phyloP scores from a whole-genome alignment of 2,329 filamentous ascomycete species.

The Rachicladosporium sp. region DNA sequence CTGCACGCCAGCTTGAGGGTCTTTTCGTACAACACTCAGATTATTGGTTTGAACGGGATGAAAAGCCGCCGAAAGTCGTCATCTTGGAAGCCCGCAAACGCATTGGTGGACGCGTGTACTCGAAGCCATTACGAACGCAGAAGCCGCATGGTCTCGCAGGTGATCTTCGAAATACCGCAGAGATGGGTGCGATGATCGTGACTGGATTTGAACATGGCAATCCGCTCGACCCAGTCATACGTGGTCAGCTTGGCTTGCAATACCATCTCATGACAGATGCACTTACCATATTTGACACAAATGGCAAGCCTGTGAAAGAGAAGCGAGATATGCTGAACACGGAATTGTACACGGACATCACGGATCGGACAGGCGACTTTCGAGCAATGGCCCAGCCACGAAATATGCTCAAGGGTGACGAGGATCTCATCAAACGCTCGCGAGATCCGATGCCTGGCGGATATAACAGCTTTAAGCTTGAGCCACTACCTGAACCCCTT shows the following conservation, averaged over 20 bases:
- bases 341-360: constrained; percentile 84
- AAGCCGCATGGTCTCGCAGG: constrained; percentile 39
- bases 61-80: constrained; percentile 61
- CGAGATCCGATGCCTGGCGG: constrained; percentile 50
- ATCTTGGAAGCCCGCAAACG: constrained; percentile 77
- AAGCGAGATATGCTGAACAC: constrained; percentile 72
- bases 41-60: constrained; percentile 50
- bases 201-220: constrained; percentile 95
- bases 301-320: constrained; percentile 65
- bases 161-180: constrained; percentile 61
- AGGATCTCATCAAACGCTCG: constrained; percentile 67
- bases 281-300: constrained; percentile 80
- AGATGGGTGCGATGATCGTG: constrained; percentile 97
- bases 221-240: constrained; percentile 78
- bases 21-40: constrained; percentile 69
- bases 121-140: constrained; percentile 55
- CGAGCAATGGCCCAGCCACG: constrained; percentile 63
- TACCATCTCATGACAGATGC: constrained; percentile 71
- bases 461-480: constrained; percentile 18
- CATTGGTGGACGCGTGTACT: constrained; percentile 88
- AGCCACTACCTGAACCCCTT: constrained; percentile 17
- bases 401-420: constrained; percentile 69
- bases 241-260: constrained; percentile 78
- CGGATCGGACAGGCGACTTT: constrained; percentile 83
- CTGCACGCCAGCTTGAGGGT: constrained; percentile 81